A percentile compares a stretch with the other conserved stretches of the same genome.
Conservation (phyloP, 345 rosid species). For the Streptanthus diversifolius region DNA sequence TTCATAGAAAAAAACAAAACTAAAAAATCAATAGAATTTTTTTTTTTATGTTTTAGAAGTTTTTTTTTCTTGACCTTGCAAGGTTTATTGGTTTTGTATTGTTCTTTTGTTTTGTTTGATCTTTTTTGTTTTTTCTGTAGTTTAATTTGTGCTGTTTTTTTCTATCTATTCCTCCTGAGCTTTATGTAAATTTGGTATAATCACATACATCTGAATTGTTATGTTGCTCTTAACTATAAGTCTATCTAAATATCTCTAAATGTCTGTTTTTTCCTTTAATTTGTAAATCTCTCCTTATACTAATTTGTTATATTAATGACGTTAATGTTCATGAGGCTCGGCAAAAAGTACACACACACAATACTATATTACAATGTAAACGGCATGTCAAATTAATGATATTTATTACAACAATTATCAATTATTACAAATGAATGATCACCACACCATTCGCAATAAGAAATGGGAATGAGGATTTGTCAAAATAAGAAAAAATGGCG, state of each 20-base stretch:
- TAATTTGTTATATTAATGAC: background rate
- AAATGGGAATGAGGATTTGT: background rate
- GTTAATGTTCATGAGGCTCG: background rate
- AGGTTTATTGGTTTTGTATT: constrained; percentile 30
- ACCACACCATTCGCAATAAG: constrained; percentile 18
- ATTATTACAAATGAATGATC: constrained; percentile 26
- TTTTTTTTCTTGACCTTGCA: constrained; percentile 77
- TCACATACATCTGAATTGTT: background rate
- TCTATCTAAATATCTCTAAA: background rate
- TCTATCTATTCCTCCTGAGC: constrained; percentile 43
- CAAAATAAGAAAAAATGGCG: background rate
- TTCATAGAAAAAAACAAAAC: background rate
- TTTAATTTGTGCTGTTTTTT: background rate
- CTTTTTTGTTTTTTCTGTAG: background rate
- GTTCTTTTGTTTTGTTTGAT: background rate
- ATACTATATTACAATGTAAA: background rate
- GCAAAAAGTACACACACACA: background rate
- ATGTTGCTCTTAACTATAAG: background rate
- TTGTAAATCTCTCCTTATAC: background rate
- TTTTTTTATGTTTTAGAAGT: background rate
- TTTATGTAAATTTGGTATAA: constrained; percentile 18
- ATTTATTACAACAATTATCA: constrained; percentile 2
- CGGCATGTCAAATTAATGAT: constrained; percentile 16
- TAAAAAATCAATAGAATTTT: background rate
- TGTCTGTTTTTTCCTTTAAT: background rate